Base-by-base conservation (phyloP, 2,329 filamentous ascomycete genomes). In the Nemania sp. region DNA sequence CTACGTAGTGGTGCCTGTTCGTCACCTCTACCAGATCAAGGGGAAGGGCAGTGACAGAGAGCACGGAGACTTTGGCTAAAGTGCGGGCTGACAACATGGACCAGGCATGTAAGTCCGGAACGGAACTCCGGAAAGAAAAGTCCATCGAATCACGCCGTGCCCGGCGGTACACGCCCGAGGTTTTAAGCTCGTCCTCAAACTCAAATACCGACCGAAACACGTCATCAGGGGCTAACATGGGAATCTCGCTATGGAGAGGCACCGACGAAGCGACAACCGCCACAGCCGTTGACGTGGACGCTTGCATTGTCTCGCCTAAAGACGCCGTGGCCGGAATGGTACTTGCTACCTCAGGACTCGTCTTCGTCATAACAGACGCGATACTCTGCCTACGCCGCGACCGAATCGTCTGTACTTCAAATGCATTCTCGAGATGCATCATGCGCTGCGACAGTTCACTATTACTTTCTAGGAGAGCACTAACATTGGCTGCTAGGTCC, bases 91-190 rank as follows among this genome's bases (percentile, higher is more conserved):
- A 55, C 24, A 49, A 20, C 15, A 49, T 26, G 41, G 60, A 62
- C 60, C 60, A 62, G 24, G 35, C 60, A n/a, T 62, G 51, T n/a
- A 38, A 24, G 26, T 13, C 35, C 32, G 51, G 24, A n/a, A 55
- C 15, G 22, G 60, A 62, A 10, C 24, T 62, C 20, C 51, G 38
- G 26, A 55, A 62, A 13, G 60, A 62, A 38, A 55, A 62, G 43
- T 62, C 60, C 51, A 62, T 62, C 8, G 60, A 32, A 15, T 55
- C 60, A 49, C 60, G 60, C 38, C 35, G 38, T n/a, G 22, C 60
- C 13, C 51, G 60, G 38, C 60, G 60, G 22, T 62, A 62, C 10
- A 62, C 60, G 20, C 24, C 38, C 26, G 60, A 62, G 2, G 38
- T 20, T 15, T 55, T 26, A n/a, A 62, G 60, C 5, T 62, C 60